Evolutionary conservation across 352 stramenopile species (phyloP).

Genomic region (Saprolegnia diclina): DNA sequence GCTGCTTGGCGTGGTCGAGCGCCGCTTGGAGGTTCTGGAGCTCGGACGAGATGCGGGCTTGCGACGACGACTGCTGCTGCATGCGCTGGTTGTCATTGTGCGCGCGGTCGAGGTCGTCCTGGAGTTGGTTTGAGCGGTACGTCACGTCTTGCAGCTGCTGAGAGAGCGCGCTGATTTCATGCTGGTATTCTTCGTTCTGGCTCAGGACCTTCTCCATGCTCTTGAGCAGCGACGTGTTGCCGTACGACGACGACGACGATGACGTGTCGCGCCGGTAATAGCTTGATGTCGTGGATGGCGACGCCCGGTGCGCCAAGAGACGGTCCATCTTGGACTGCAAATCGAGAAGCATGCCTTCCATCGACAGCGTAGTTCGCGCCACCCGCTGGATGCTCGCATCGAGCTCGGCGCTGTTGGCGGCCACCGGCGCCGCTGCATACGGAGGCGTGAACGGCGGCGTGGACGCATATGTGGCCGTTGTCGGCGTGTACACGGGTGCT

Average conservation of each 20-base stretch:
- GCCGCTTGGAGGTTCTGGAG: constrained; percentile 35
- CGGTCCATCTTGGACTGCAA: constrained; percentile 78
- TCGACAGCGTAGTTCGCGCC: constrained; percentile 68
- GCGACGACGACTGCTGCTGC: constrained; percentile 32
- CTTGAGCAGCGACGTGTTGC: constrained; percentile 46
- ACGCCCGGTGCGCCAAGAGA: constrained; percentile 63
- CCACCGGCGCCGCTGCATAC: constrained; percentile 1
- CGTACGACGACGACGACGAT: constrained; percentile 32
- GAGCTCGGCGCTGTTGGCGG: constrained; percentile 31
- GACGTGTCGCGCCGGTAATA: constrained; percentile 29
- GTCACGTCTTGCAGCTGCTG: constrained; percentile 46
- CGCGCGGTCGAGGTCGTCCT: constrained; percentile 51
- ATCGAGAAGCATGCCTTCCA: constrained; percentile 66
- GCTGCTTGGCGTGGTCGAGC: constrained; percentile 40
- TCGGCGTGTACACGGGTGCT: background rate
- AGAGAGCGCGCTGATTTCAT: constrained; percentile 49
- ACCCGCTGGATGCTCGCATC: constrained; percentile 64
- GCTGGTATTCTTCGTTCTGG: constrained; percentile 61
- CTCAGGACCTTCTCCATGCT: constrained; percentile 64
- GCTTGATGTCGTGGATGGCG: constrained; percentile 29
- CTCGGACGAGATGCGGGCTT: background rate
- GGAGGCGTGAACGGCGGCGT: constrained; percentile 27
- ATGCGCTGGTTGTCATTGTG: constrained; percentile 43
- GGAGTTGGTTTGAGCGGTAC: constrained; percentile 45
- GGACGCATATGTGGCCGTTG: constrained; percentile 16